Base-by-base conservation (phyloP, 1,284 basidiomycete species). In the Apiotrichum veenhuisii region DNA sequence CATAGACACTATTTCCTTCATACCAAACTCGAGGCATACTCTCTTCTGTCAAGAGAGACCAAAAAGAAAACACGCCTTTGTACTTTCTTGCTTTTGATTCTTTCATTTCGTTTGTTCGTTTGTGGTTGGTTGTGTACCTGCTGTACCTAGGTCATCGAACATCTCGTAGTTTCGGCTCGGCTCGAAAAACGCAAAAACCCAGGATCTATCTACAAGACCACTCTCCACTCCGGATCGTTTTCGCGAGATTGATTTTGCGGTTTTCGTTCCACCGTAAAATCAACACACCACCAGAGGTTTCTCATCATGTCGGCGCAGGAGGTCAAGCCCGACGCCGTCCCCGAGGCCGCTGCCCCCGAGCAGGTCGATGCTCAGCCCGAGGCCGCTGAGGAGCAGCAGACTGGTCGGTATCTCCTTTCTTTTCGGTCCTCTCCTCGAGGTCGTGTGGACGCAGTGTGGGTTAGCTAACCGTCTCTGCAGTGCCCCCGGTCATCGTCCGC, bases 401-500 rank as follows among this genome's bases (percentile, higher is more conserved):
- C 44, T 25, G 40, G 53, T 55, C n/a, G 18, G 50, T 50, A 49
- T 34, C 46, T 20, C 15, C 20, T 22, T 18, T 36, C n/a, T 10
- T 37, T 37, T 37, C 17, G 14, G 11, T 37, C 14, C 5, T 37
- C 15, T 5, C 4, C 4, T 9, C 18, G 11, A 9, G 22, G n/a
- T 20, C 18, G n/a, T 20, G n/a, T 10, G n/a, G 12, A 18, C 2
- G 22, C 40, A 20, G 11, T n/a, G 11, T 12, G 9, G 3, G 8
- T 36, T 17, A 30, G 25, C 26, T 26, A 27, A 27, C 27, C 22
- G 17, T 38, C 25, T n/a, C n/a, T 25, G 14, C 57, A 68, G 67
- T 67, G 41, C 64, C 65, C 37, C 64, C 71, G n/a, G 62, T 78
- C 23, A 69, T 65, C 17, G 65, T 78, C 48, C 69, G 65, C 33